These are phyloP conservation scores for Arthroderma sp. DNA, from an alignment of 2,329 filamentous ascomycete genomes.

Conservation along the genomic window DNA sequence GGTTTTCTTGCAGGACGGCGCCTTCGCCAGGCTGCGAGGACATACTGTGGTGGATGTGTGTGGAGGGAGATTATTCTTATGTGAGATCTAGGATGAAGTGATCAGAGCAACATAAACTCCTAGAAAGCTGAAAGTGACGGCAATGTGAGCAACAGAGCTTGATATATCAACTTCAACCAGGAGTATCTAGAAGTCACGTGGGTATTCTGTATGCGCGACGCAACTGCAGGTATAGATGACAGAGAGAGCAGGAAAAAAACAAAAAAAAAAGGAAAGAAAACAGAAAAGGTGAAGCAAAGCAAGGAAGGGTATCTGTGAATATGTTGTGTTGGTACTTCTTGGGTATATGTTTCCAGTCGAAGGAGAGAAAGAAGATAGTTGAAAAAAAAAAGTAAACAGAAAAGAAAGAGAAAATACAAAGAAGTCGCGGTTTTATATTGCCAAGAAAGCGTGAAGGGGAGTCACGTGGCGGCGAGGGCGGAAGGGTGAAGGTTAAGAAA, in stretches of 20 bases:
- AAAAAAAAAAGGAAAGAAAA: conserved; percentile 15
- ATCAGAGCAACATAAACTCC: no score
- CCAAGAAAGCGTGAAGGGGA: conserved; percentile 25
- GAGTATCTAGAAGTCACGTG: no score
- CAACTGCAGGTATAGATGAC: background rate
- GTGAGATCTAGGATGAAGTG: no score
- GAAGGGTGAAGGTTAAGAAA: conserved; percentile 6
- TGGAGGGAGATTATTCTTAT: no score
- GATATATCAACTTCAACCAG: no score
- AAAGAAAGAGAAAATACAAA: conserved; percentile 16
- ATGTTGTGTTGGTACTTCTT: background rate
- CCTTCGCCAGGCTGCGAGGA: no score
- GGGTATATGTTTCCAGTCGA: background rate
- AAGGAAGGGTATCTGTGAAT: background rate
- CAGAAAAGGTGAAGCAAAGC: background rate
- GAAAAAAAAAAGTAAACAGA: conserved; percentile 7
- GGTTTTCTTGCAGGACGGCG: no score
- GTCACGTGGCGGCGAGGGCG: conserved; percentile 24
- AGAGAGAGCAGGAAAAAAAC: background rate
- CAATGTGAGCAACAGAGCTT: no score
- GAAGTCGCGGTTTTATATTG: conserved; percentile 27
- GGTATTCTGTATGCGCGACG: no score
- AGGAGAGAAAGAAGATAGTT: conserved; percentile 13
- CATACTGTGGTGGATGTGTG: no score
- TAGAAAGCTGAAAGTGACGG: no score